Base-by-base conservation (phyloP, 2,329 filamentous ascomycete species). In the Cladosporium colombiae region DNA sequence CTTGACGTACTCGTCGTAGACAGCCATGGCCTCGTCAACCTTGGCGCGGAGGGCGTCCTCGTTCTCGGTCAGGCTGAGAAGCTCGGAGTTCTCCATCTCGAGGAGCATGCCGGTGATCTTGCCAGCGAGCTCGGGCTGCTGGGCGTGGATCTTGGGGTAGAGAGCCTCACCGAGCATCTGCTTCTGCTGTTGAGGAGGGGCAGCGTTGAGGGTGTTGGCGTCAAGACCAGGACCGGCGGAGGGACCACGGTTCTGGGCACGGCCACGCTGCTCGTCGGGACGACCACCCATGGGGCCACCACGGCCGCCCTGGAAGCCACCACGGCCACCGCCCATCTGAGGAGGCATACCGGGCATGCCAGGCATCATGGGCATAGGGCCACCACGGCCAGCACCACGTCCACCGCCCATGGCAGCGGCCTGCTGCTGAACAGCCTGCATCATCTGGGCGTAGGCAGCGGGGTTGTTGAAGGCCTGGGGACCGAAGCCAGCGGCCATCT, bases 61-160 rank as follows among this genome's bases (percentile, higher is more conserved):
- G 76, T 98, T 93, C 78, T 94, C 91, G 72, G 96, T 92, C 92
- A 99, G 87, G 82, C 91, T 92, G 77, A 99, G 86, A 74, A 99
- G 85, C 84, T 99, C 95, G 66, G 85, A 79, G 82, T 98, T 98
- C 76, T 98, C 95, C 95, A 99, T 99, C 87, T 99, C 95, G 75
- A 99, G 83, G 75, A 99, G 90, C 95, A 99, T 99, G 82, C 95
- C 95, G 68, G 95, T 99, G 80, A 99, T 98, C 89, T 99, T 99
- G 78, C 95, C 95, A 69, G 95, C 95, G 76, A 99, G 86, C 75
- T 97, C 93, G 67, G 93, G 91, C 84, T 99, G 95, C 81, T 97
- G 89, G 72, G 88, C 88, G 80, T 93, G 89, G 76, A 99, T 98
- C 90, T 98, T 99, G 78, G 95, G 95, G 87, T 98, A 99, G 74